phyloP scores from a whole-genome alignment of 352 stramenopile species.

The Phytophthora sp. region DNA sequence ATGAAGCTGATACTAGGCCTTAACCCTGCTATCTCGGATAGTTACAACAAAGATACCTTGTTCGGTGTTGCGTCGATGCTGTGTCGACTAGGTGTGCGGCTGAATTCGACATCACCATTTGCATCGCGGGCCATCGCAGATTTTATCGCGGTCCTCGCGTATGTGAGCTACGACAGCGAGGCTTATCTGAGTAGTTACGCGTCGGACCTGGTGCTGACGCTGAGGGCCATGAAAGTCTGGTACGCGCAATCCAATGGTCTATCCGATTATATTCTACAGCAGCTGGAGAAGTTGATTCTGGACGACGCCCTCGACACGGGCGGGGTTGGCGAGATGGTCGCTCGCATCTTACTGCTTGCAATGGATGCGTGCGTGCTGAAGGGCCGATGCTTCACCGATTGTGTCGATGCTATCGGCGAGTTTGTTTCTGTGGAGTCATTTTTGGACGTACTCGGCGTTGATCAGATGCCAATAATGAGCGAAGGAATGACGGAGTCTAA shows the following conservation, averaged over 20 bases:
- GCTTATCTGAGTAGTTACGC: neutral
- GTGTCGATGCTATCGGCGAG: neutral
- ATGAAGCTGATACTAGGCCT: neutral
- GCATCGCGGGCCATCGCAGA: neutral
- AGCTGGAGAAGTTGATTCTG: neutral
- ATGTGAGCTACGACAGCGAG: neutral
- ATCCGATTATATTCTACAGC: neutral
- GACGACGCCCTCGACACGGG: neutral
- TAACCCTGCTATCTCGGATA: neutral
- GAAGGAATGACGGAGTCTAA: no score
- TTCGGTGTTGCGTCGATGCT: neutral
- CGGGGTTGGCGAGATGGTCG: neutral
- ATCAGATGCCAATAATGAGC: neutral
- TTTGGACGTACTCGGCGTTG: neutral
- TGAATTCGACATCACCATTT: neutral
- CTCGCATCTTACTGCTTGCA: neutral
- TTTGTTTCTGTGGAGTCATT: neutral
- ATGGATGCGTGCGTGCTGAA: conserved; percentile 1
- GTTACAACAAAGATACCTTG: neutral
- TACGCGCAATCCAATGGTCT: neutral
- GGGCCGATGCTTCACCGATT: neutral
- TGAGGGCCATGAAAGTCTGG: neutral
- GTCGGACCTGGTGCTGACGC: conserved; percentile 1
- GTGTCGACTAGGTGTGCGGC: neutral
- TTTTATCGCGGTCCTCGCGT: neutral